Conservation (phyloP, 225 moss, liverwort and hornwort genomes). For the Lunularia cruciata region DNA sequence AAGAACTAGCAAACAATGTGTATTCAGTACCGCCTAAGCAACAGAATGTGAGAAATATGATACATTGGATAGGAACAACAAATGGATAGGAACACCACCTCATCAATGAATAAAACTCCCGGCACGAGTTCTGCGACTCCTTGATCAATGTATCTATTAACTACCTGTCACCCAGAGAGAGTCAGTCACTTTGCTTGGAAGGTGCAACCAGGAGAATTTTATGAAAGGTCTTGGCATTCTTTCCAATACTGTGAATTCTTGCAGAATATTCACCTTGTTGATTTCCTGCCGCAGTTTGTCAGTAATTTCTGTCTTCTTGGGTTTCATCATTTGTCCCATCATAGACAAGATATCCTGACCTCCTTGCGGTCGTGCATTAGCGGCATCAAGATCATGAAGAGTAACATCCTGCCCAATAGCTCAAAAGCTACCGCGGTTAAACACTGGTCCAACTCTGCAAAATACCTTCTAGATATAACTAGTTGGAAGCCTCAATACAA, state of each 20-base stretch:
- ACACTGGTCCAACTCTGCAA: no score
- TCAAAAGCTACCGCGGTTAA: neutral
- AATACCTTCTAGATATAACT: no score
- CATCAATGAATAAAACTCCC: slow-evolving; percentile 86
- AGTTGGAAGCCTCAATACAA: no score
- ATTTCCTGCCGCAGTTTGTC: slow-evolving; percentile 89
- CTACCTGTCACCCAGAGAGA: slow-evolving; percentile 48
- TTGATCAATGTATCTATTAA: slow-evolving; percentile 96
- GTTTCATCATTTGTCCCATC: slow-evolving; percentile 99
- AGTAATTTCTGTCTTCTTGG: slow-evolving; percentile 94
- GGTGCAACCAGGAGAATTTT: neutral
- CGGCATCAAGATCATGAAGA: slow-evolving; percentile 91
- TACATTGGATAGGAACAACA: neutral
- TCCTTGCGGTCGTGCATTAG: slow-evolving; percentile 94
- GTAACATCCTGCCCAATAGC: slow-evolving; percentile 68
- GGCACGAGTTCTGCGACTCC: slow-evolving; percentile 98
- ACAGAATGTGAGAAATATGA: no score
- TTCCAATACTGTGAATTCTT: neutral
- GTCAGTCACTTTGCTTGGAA: neutral
- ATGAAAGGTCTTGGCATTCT: neutral
- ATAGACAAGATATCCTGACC: slow-evolving; percentile 95
- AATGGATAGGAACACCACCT: slow-evolving; percentile 36
- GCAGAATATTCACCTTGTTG: slow-evolving; percentile 49
- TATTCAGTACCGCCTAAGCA: no score
- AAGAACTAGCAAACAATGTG: no score